phyloP scores from a whole-genome alignment of 2,329 filamentous ascomycete species.

The Biscogniauxia sp. region DNA sequence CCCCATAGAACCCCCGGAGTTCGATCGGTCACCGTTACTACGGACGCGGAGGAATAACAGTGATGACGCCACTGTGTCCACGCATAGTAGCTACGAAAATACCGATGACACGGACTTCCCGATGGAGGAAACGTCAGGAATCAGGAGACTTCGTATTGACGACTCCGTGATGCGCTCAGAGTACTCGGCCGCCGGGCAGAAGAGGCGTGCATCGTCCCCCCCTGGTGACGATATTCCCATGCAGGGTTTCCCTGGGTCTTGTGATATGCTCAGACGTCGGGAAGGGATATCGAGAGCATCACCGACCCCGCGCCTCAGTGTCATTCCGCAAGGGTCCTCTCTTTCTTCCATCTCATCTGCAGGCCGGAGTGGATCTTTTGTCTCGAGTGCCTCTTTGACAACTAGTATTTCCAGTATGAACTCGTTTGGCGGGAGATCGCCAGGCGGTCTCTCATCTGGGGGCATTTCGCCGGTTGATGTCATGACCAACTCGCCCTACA shows the following conservation, averaged over 20 bases:
- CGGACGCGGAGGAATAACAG: slow-evolving; percentile 50
- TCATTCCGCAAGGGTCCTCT: slow-evolving; percentile 43
- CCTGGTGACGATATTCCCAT: slow-evolving; percentile 45
- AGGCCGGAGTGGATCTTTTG: slow-evolving; percentile 47
- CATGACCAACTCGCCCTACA: slow-evolving; percentile 49
- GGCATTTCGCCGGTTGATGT: slow-evolving; percentile 36
- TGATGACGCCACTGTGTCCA: slow-evolving; percentile 47
- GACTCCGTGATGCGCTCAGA: slow-evolving; percentile 37
- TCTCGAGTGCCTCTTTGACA: slow-evolving; percentile 44
- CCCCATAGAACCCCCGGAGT: slow-evolving; percentile 42
- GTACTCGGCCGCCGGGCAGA: slow-evolving; percentile 46
- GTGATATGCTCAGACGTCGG: slow-evolving; percentile 47
- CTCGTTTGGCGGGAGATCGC: slow-evolving; percentile 47
- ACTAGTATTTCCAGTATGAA: slow-evolving; percentile 42
- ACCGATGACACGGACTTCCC: slow-evolving; percentile 48
- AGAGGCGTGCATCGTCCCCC: slow-evolving; percentile 56
- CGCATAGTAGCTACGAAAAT: slow-evolving; percentile 45
- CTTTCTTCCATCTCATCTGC: slow-evolving; percentile 44
- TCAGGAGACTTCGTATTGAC: slow-evolving; percentile 46
- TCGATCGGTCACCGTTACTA: slow-evolving; percentile 46
- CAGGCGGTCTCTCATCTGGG: slow-evolving; percentile 48
- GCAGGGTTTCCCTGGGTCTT: slow-evolving; percentile 38
- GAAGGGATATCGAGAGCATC: slow-evolving; percentile 50
- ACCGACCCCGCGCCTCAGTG: slow-evolving; percentile 48
- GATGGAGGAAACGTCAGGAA: slow-evolving; percentile 43